phyloP scores from a whole-genome alignment of 495 filamentous ascomycete species.

The Cryomyces antarcticus region DNA sequence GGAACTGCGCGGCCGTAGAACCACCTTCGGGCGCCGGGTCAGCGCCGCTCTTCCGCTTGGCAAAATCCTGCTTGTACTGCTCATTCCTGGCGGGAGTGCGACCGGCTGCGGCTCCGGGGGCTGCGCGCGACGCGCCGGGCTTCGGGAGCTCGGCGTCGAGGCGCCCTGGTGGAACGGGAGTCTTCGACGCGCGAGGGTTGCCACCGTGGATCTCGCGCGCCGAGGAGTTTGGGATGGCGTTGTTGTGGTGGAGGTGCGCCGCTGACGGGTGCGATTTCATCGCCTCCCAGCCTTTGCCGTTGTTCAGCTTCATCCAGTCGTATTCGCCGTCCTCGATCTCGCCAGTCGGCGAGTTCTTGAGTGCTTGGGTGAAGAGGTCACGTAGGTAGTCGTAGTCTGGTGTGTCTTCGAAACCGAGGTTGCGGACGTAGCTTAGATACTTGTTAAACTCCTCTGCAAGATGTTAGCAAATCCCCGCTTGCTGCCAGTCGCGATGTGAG shows the following conservation, averaged over 20 bases:
- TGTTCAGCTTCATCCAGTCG: conserved; percentile 99
- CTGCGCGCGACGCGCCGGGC: conserved; percentile 31
- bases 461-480: conserved; percentile 3
- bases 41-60: conserved; percentile 52
- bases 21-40: conserved; percentile 50
- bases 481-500: not conserved
- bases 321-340: conserved; percentile 98
- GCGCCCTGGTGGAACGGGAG: conserved; percentile 51
- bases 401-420: conserved; percentile 95
- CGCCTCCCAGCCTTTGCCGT: conserved; percentile 85
- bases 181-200: conserved; percentile 36
- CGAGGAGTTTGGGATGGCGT: conserved; percentile 52
- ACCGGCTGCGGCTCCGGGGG: conserved; percentile 57
- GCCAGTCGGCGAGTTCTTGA: conserved; percentile 56
- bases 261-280: conserved; percentile 67
- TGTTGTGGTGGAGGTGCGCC: conserved; percentile 52
- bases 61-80: conserved; percentile 21
- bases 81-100: conserved; percentile 51
- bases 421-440: conserved; percentile 90
- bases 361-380: conserved; percentile 88
- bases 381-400: conserved; percentile 97
- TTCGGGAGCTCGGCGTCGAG: conserved; percentile 63
- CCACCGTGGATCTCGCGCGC: conserved; percentile 54
- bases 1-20: conserved; percentile 75
- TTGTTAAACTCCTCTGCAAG: conserved; percentile 77